Conservation (phyloP, 2,329 filamentous ascomycete species). For the Neofusicoccum ribis region DNA sequence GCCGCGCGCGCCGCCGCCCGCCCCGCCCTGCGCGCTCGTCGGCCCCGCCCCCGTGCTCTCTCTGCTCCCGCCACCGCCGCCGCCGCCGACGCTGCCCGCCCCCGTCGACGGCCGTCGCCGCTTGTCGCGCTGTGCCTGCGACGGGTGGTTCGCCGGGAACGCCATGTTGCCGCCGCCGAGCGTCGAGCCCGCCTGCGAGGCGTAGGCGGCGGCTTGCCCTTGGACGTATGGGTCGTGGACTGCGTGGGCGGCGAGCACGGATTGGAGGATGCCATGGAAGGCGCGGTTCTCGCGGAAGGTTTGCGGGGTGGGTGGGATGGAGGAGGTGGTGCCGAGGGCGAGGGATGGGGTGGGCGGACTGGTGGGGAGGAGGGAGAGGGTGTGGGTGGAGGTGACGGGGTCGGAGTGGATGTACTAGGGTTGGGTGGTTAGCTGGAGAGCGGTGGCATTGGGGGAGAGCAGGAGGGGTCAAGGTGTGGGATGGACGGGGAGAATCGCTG, state of each 20-base stretch:
- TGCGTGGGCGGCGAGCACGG: conserved; percentile 56
- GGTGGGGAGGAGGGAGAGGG: conserved; percentile 59
- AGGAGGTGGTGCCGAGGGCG: conserved; percentile 56
- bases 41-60: conserved; percentile 56
- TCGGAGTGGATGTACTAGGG: conserved; percentile 7
- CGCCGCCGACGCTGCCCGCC: conserved; percentile 21
- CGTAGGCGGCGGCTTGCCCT: conserved; percentile 61
- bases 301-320: conserved; percentile 57
- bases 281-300: conserved; percentile 57
- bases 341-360: conserved; percentile 54
- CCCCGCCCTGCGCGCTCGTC: conserved; percentile 59
- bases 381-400: conserved; percentile 47
- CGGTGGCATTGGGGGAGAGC: background rate
- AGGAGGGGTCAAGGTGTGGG: no score
- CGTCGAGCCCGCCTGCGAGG: conserved; percentile 57
- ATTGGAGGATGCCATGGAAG: conserved; percentile 59
- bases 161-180: conserved; percentile 54
- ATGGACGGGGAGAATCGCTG: no score
- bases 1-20: conserved; percentile 58
- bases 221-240: conserved; percentile 57
- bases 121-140: conserved; percentile 19
- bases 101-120: conserved; percentile 22
- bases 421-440: background rate
- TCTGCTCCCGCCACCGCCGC: conserved; percentile 44
- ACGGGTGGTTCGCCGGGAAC: conserved; percentile 29